Base-by-base conservation (phyloP, 1,284 basidiomycete species). In the Prillingera fragicola region DNA sequence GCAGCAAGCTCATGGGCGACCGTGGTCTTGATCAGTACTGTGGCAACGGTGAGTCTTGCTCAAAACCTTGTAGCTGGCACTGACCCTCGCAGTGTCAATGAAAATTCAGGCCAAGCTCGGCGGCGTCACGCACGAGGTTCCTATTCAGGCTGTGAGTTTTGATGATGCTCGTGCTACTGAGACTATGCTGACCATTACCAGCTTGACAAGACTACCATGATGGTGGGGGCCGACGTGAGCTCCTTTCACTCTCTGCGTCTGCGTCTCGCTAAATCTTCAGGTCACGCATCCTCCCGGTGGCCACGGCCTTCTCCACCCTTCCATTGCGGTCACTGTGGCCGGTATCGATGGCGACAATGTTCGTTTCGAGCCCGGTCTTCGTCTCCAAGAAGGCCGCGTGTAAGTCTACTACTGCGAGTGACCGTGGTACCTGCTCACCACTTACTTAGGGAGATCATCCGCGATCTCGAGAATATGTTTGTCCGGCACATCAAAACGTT, bases 21-120 rank as follows among this genome's bases (percentile, higher is more conserved):
- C 52, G 62, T 22, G 66, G 66, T n/a, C 41, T 70, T 8, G 66
- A 65, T n/a, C 74, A 75, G 58, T 76, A 75, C 62, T 65, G 64
- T 17, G 70, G 65, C 38, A 73, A 72, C 41, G 63, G 62, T 42
- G 42, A 59, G 53, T 45, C 10, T 5, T 13, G 19, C 18, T 17
- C 18, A 33, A 19, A 31, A 28, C 33, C n/a, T n/a, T 31, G 21
- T 38, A 3, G 7, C 28, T 23, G 36, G 32, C 9, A 13, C 5
- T 21, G n/a, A n/a, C n/a, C 23, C 25, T 29, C 25, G 5, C n/a
- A 54, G 55, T 48, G 9, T 38, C 52, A 5, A 68, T 72, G 67
- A 72, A 72, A 52, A 53, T 71, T 48, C 63, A 74, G 55, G 61
- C 65, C 43, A 76, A 77, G 69, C 67, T 76, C 28, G 70, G 71